A percentile compares a stretch with the other conserved stretches of the same genome.
Evolutionary conservation across 2,329 filamentous ascomycete genomes (phyloP).

Genomic region (Cladosporium sp.): DNA sequence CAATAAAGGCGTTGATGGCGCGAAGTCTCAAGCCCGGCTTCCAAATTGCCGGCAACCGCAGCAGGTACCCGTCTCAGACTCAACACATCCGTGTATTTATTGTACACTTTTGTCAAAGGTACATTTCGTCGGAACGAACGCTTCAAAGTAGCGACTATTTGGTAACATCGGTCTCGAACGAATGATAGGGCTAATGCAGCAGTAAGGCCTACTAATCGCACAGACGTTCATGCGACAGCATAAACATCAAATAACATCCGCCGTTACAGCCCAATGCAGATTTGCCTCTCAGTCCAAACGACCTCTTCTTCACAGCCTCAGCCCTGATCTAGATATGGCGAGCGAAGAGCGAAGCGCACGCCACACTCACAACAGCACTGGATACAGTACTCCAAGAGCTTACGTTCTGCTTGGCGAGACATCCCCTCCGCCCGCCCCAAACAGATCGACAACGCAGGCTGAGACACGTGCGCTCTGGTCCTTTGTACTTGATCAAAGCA

Average conservation of each 20-base stretch:
- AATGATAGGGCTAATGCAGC: too few relatives aligned
- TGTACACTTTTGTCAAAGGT: too few relatives aligned
- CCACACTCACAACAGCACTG: too few relatives aligned
- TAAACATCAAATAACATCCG: not conserved
- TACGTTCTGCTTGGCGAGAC: constrained; percentile 1
- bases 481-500: not conserved
- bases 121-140: too few relatives aligned
- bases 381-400: too few relatives aligned
- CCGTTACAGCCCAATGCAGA: too few relatives aligned
- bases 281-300: not conserved
- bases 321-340: too few relatives aligned
- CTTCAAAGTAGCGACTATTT: too few relatives aligned
- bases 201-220: not conserved
- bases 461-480: not conserved
- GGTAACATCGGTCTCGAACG: too few relatives aligned
- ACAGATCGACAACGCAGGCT: not conserved
- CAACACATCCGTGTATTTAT: too few relatives aligned
- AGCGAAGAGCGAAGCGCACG: too few relatives aligned
- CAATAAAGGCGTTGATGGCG: not conserved
- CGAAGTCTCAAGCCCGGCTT: not conserved
- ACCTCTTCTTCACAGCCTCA: not conserved
- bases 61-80: constrained; percentile 8
- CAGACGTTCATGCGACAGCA: not conserved
- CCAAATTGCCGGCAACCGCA: constrained; percentile 1
- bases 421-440: not conserved